Percentiles rank a stretch among this genome's conserved stretches.
phyloP scores from a whole-genome alignment of 371 early-diverging fungal genomes.

The Pancytospora philotis region DNA sequence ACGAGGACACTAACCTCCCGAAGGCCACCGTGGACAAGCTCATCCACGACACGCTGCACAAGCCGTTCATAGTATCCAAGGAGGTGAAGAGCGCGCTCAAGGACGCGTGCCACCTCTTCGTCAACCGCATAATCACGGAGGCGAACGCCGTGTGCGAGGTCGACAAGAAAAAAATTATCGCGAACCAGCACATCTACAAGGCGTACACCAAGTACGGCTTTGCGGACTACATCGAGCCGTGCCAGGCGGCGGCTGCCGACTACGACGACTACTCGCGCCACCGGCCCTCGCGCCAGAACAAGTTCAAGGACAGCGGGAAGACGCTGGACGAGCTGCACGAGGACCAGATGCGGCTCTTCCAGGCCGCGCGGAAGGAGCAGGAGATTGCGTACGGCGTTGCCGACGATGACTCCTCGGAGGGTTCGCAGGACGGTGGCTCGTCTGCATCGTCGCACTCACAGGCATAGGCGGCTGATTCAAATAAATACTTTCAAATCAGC shows the following conservation, averaged over 20 bases:
- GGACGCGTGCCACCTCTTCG: conserved; percentile 70
- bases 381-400: neutral
- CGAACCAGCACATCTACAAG: conserved; percentile 80
- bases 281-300: conserved; percentile 71
- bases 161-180: conserved; percentile 88
- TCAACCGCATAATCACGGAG: conserved; percentile 63
- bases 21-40: conserved; percentile 86
- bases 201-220: conserved; percentile 79
- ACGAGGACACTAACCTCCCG: conserved; percentile 55
- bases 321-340: conserved; percentile 75
- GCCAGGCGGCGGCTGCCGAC: conserved; percentile 73
- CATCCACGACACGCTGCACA: conserved; percentile 76
- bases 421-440: no score
- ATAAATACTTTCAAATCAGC: no score
- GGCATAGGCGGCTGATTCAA: no score
- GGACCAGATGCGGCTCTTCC: conserved; percentile 79
- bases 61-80: conserved; percentile 69
- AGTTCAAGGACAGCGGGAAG: conserved; percentile 74
- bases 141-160: conserved; percentile 91
- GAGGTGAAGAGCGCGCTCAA: conserved; percentile 81
- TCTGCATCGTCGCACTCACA: no score
- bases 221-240: conserved; percentile 74
- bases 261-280: conserved; percentile 70
- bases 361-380: conserved; percentile 65
- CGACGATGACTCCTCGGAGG: no score